These are phyloP conservation scores for Metschnikowia peoriensis DNA, from an alignment of 805 yeast species.

Conservation along the genomic window DNA sequence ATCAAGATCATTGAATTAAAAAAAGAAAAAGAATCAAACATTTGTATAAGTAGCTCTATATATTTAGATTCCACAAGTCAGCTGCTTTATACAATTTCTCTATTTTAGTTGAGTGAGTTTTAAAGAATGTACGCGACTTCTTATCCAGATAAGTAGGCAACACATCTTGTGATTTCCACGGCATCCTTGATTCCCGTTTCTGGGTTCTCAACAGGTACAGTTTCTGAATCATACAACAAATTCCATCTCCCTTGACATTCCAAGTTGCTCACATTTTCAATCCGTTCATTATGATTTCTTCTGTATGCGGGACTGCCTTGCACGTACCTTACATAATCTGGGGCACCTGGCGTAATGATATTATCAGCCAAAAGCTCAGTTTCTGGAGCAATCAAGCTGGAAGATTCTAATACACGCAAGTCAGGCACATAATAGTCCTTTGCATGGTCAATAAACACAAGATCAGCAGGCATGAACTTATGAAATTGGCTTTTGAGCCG, in stretches of 20 bases:
- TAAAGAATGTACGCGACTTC: too few species aligned
- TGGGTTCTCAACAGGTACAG: conserved; percentile 19
- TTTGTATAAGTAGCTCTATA: too few species aligned
- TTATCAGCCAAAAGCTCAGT: conserved; percentile 41
- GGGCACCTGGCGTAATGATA: conserved; percentile 34
- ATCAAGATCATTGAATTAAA: too few species aligned
- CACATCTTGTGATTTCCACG: conserved; percentile 32
- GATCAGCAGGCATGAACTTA: conserved; percentile 26
- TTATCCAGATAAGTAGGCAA: conserved; percentile 25
- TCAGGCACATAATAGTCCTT: conserved; percentile 41
- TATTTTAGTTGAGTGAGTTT: too few species aligned
- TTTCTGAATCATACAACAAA: conserved; percentile 34
- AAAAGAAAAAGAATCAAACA: too few species aligned
- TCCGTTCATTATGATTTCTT: conserved; percentile 25
- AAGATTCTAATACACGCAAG: conserved; percentile 39
- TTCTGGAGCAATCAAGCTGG: conserved; percentile 39
- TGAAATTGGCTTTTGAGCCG: conserved; percentile 9
- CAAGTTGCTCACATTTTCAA: conserved; percentile 27
- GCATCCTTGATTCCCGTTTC: conserved; percentile 22
- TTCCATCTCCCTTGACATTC: conserved; percentile 41
- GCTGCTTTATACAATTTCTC: too few species aligned
- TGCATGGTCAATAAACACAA: conserved; percentile 42
- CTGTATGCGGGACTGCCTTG: conserved; percentile 37
- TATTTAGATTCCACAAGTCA: too few species aligned
- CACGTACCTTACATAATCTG: conserved; percentile 40